A percentile compares a stretch with the other conserved stretches of the same genome.
Evolutionary conservation across 2,329 filamentous ascomycete genomes (phyloP).

Genomic region (Ascochyta fabae): DNA sequence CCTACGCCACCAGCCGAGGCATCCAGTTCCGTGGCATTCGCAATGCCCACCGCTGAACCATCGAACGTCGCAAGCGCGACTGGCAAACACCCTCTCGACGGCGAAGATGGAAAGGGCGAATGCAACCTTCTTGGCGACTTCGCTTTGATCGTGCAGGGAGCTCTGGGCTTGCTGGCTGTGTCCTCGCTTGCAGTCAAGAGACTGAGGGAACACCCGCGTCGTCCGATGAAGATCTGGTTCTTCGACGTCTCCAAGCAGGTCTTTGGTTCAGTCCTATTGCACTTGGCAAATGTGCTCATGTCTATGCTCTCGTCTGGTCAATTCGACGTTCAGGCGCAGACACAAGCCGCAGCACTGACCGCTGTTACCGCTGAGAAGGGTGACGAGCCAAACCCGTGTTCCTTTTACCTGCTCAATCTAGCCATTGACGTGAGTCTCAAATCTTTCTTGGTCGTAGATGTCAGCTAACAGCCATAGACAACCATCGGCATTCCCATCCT

Average conservation of each 20-base stretch:
- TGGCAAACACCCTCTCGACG: slow-evolving; percentile 41
- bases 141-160: slow-evolving; percentile 86
- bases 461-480: slow-evolving; percentile 64
- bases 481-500: slow-evolving; percentile 96
- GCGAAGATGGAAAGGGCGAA: slow-evolving; percentile 68
- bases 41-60: slow-evolving; percentile 21
- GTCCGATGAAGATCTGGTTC: slow-evolving; percentile 95
- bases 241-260: slow-evolving; percentile 98
- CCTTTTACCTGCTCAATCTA: slow-evolving; percentile 92
- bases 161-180: slow-evolving; percentile 81
- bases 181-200: slow-evolving; percentile 91
- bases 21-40: slow-evolving; percentile 16
- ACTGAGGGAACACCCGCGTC: slow-evolving; percentile 88
- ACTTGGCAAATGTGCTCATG: slow-evolving; percentile 93
- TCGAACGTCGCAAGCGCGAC: slow-evolving; percentile 25
- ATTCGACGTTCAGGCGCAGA: slow-evolving; percentile 70
- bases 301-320: slow-evolving; percentile 91
- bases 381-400: slow-evolving; percentile 86
- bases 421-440: slow-evolving; percentile 85
- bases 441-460: neutral
- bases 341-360: slow-evolving; percentile 32
- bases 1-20: slow-evolving; percentile 20
- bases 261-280: slow-evolving; percentile 87
- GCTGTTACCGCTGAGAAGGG: slow-evolving; percentile 40
- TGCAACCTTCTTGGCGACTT: slow-evolving; percentile 90